Evolutionary conservation across 2,329 filamentous ascomycete species (phyloP).

Genomic region (Penicillium brasilianum): DNA sequence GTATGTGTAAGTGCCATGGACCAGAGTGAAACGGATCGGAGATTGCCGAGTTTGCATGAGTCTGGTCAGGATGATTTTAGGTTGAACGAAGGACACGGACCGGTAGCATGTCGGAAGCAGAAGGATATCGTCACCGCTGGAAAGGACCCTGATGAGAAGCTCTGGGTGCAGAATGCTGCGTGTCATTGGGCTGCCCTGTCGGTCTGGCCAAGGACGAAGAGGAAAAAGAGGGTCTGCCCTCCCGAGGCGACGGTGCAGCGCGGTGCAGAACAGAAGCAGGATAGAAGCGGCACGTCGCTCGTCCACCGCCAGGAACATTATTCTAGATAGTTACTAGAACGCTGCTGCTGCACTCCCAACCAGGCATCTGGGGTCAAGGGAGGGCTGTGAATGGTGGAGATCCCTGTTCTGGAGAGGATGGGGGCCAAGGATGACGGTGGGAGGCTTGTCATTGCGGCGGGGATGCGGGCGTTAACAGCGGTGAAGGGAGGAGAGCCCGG

Average conservation of each 20-base stretch:
- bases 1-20: constrained; percentile 2
- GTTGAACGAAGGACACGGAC: constrained; percentile 17
- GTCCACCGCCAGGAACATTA: constrained; percentile 34
- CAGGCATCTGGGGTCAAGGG: constrained; percentile 29
- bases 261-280: constrained; percentile 10
- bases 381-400: constrained; percentile 21
- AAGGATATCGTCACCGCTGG: background rate
- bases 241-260: background rate
- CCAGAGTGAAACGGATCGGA: constrained; percentile 19
- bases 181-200: constrained; percentile 8
- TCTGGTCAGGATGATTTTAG: constrained; percentile 4
- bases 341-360: constrained; percentile 28
- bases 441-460: constrained; percentile 26
- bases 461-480: constrained; percentile 25
- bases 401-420: constrained; percentile 20
- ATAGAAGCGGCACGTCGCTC: constrained; percentile 16
- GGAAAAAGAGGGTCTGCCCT: background rate
- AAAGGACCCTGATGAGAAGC: background rate
- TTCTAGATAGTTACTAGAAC: constrained; percentile 41
- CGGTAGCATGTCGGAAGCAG: constrained; percentile 6
- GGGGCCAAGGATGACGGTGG: constrained; percentile 23
- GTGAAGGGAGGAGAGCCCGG: constrained; percentile 20
- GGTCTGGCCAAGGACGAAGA: background rate
- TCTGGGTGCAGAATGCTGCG: background rate
- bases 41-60: constrained; percentile 22